Evolutionary conservation across 202 grass and related monocot genomes (phyloP), one percentile per base, ranked within the genome.

Genomic region (Brachypodium distachyon): DNA sequence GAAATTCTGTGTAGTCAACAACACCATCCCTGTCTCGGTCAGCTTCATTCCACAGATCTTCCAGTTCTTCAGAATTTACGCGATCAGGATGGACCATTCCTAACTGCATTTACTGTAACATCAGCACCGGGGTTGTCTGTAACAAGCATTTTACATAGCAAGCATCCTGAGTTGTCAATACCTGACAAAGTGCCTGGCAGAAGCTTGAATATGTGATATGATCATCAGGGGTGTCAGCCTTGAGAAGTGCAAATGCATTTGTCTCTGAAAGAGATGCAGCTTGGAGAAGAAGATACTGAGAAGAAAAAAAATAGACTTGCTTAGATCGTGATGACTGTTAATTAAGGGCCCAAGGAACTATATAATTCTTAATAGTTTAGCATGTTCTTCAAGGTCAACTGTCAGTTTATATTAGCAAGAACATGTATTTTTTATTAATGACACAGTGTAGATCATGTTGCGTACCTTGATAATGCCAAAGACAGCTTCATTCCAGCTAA

Each of bases 401-500:
- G 28, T 70, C 78, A 65, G 63, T 77, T 57, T 67, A 46, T 77
- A 73, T 59, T 66, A 72, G 31, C 32, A 77, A 33, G 58, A 73
- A 71, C 71, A 82, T 70, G 29, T 23, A 71, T 52, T 47, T 47
- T 46, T 72, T 43, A 69, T 72, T 28, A 44, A 33, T 54, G 54
- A 44, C 16, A 62, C 26, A 44, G 36, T 32, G 26, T 22, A 54
- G 60, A 70, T 37, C 56, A 77, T 61, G 77, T 73, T 73, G 63
- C 37, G 55, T 82, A 95, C 92, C 80, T 95, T 95, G 59, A 95
- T 95, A 61, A 95, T 95, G 61, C 85, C 80, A 84, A 95, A 81
- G 37, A 95, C 92, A 84, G 92, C 88, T 89, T 91, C 83, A 69
- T 94, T 94, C 92, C 92, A 94, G 83, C 92, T 91, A 63, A 88